Base-by-base conservation (phyloP, 2,329 filamentous ascomycete genomes). In the Fusarium sacchari region DNA sequence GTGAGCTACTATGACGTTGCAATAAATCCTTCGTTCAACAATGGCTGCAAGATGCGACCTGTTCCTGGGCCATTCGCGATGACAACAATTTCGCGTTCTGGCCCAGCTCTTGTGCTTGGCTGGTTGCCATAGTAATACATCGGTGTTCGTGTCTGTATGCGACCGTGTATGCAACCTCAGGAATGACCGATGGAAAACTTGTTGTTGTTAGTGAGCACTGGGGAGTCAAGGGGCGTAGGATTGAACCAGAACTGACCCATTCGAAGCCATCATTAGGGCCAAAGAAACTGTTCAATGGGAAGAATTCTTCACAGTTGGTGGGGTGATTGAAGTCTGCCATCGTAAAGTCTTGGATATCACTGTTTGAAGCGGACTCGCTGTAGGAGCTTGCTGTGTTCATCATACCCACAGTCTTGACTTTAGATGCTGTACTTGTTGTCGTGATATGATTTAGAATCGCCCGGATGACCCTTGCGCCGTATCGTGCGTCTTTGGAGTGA, bases 391-490 rank as follows among this genome's bases (percentile, higher is more conserved):
- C 30, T 20, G 37, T 59, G 44, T 40, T 43, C n/a, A 57, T 32
- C 11, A 60, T 63, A 13, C 40, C 60, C 22, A 58, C 62, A 22
- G 61, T 36, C 49, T 42, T 59, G 18, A 49, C 32, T 26, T 62
- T 44, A 18, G 69, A 71, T 50, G 49, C 43, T 15, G 55, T 42
- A n/a, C 34, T 59, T 7, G 67, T 71, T 17, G 71, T 71, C 15
- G 78, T 81, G 30, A 85, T 79, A 53, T 79, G 82, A 67, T 78
- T 77, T 28, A 87, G 79, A 55, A 86, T 86, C 14, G 83, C 82
- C 13, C 82, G 80, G 34, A 87, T 81, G 36, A 87, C 80, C 39
- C 77, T 80, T 37, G 83, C 81, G 34, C 84, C 85, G 69, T 86
- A 83, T 7, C 79, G 78, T 7, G 85, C 85, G 40, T 87, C 85